Percentiles rank a stretch among this genome's conserved stretches.
phyloP scores from a whole-genome alignment of 768 basidiomycete genomes.

The Trametes gibbosa region DNA sequence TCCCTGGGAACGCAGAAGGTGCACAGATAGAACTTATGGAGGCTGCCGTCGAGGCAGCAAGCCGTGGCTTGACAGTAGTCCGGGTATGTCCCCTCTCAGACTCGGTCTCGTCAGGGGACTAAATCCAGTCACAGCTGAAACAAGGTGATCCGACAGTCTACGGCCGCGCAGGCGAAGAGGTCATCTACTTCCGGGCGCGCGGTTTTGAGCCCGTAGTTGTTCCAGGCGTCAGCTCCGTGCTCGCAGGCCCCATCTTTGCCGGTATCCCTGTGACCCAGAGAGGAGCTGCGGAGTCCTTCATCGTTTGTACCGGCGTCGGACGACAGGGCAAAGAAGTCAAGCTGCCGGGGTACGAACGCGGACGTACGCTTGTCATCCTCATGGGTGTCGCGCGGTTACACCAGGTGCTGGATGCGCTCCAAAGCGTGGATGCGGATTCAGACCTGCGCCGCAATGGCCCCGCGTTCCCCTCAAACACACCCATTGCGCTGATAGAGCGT shows the following conservation, averaged over 20 bases:
- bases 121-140: conserved; percentile 61
- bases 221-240: conserved; percentile 86
- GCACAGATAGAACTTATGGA: conserved; percentile 96
- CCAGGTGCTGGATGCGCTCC: conserved; percentile 66
- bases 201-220: conserved; percentile 84
- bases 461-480: conserved; percentile 70
- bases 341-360: conserved; percentile 85
- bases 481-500: conserved; percentile 92
- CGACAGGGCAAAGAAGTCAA: conserved; percentile 76
- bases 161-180: conserved; percentile 92
- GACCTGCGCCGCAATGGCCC: conserved; percentile 40
- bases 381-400: conserved; percentile 93
- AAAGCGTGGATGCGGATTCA: conserved; percentile 15
- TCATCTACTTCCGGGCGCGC: conserved; percentile 83
- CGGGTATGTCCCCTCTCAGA: conserved; percentile 49
- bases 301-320: conserved; percentile 94
- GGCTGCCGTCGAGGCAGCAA: conserved; percentile 80
- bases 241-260: conserved; percentile 87
- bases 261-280: conserved; percentile 95
- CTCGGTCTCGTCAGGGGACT: neutral
- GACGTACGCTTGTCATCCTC: conserved; percentile 77
- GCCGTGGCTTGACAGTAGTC: conserved; percentile 79
- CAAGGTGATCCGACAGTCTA: conserved; percentile 98
- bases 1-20: conserved; percentile 95
- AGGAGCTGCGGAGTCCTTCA: conserved; percentile 86